Percentiles rank a stretch among this genome's conserved stretches.
Evolutionary conservation across 495 filamentous ascomycete genomes (phyloP).

Genomic region (Neurospora sp.): DNA sequence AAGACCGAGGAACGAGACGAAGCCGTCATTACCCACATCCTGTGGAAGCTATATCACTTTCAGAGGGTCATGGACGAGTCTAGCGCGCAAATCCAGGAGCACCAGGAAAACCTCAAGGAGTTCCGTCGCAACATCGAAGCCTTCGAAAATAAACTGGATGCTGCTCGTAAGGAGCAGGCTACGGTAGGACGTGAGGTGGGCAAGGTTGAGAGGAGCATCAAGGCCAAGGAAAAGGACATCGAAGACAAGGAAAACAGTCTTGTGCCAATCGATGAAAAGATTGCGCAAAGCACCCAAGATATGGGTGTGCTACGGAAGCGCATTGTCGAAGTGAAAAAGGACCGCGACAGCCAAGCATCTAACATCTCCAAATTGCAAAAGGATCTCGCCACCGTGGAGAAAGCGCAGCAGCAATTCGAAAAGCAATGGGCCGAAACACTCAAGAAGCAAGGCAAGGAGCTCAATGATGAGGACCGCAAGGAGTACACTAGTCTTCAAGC

Average conservation of each 20-base stretch:
- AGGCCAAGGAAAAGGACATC: slow-evolving; percentile 76
- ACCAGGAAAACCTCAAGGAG: slow-evolving; percentile 94
- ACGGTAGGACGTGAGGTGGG: slow-evolving; percentile 67
- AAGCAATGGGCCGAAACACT: slow-evolving; percentile 71
- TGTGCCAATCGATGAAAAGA: slow-evolving; percentile 86
- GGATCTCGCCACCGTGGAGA: slow-evolving; percentile 73
- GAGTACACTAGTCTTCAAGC: slow-evolving; percentile 80
- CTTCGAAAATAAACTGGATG: slow-evolving; percentile 71
- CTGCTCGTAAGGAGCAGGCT: slow-evolving; percentile 77
- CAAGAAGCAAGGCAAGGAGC: slow-evolving; percentile 74
- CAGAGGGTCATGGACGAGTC: slow-evolving; percentile 89
- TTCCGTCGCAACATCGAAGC: slow-evolving; percentile 79
- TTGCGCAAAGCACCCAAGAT: slow-evolving; percentile 66
- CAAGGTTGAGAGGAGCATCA: slow-evolving; percentile 74
- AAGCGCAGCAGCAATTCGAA: slow-evolving; percentile 84
- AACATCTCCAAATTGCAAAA: slow-evolving; percentile 64
- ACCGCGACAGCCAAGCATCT: slow-evolving; percentile 57
- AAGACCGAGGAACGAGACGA: slow-evolving; percentile 85
- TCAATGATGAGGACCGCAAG: slow-evolving; percentile 78
- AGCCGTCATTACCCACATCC: slow-evolving; percentile 84
- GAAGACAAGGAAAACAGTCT: slow-evolving; percentile 77
- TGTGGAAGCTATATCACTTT: slow-evolving; percentile 97
- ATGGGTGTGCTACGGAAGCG: slow-evolving; percentile 54
- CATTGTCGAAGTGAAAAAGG: slow-evolving; percentile 61
- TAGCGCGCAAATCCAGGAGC: slow-evolving; percentile 78